These are phyloP conservation scores for Naegleria gruberi DNA, from an alignment of 208 protist genomes.

Conservation along the genomic window DNA sequence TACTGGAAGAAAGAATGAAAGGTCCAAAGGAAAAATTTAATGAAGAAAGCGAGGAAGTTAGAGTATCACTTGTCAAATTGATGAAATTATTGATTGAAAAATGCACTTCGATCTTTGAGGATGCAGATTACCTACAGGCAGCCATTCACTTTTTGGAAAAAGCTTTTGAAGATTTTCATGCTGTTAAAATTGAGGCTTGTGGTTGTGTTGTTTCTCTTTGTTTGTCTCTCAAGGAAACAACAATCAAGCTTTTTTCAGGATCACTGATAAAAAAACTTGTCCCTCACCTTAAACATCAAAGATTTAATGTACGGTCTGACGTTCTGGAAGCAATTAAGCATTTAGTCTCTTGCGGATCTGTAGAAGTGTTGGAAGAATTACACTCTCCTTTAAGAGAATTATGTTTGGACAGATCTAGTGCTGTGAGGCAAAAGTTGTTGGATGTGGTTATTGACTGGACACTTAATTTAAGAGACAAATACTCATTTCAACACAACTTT, in stretches of 20 bases:
- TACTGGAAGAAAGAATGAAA: neutral
- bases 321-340: neutral
- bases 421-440: neutral
- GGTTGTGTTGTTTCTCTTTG: neutral
- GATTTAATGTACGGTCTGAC: neutral
- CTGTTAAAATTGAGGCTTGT: neutral
- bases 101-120: neutral
- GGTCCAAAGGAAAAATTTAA: neutral
- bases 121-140: neutral
- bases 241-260: neutral
- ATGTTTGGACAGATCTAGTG: neutral
- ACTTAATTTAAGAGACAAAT: neutral
- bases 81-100: neutral
- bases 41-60: conserved; percentile 1
- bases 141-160: neutral
- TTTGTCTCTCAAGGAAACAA: neutral
- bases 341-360: neutral
- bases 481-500: neutral
- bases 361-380: neutral
- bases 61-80: neutral
- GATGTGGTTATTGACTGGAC: neutral
- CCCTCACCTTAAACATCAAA: neutral
- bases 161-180: neutral
- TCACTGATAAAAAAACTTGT: neutral
- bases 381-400: neutral